Evolutionary conservation across 306 rosid species (phyloP).

Genomic region (Rubus parviflorus): DNA sequence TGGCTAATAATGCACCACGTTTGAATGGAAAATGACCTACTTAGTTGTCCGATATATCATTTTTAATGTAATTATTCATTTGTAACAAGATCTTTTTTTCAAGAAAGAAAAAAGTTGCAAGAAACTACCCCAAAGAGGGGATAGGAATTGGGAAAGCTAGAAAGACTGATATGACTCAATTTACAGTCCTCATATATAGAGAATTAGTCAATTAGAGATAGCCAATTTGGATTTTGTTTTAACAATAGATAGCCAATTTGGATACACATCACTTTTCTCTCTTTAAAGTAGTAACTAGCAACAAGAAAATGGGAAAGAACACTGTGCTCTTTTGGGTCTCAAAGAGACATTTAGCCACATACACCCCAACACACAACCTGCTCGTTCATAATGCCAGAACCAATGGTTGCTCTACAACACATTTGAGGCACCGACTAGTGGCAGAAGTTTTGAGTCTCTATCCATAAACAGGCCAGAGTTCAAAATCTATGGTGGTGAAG

Average conservation of each 20-base stretch:
- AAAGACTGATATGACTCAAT: not conserved
- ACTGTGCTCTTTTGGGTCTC: not conserved
- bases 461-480: slow-evolving; percentile 10
- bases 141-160: not conserved
- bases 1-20: not conserved
- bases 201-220: not conserved
- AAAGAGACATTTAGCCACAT: not conserved
- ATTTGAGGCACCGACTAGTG: slow-evolving; percentile 25
- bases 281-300: not conserved
- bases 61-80: not conserved
- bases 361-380: not conserved
- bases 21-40: not conserved
- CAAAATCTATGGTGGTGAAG: not conserved
- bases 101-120: not conserved
- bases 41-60: not conserved
- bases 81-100: not conserved
- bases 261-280: not conserved
- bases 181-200: not conserved
- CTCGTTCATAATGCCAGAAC: not conserved
- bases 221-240: too few species aligned
- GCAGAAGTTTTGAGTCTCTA: slow-evolving; percentile 19
- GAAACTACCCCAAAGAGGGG: not conserved
- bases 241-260: not conserved
- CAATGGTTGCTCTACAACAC: slow-evolving; percentile 6
- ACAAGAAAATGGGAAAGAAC: not conserved